These are phyloP conservation scores for Penicillium crustosum DNA, from an alignment of 2,329 filamentous ascomycete genomes.

Conservation along the genomic window DNA sequence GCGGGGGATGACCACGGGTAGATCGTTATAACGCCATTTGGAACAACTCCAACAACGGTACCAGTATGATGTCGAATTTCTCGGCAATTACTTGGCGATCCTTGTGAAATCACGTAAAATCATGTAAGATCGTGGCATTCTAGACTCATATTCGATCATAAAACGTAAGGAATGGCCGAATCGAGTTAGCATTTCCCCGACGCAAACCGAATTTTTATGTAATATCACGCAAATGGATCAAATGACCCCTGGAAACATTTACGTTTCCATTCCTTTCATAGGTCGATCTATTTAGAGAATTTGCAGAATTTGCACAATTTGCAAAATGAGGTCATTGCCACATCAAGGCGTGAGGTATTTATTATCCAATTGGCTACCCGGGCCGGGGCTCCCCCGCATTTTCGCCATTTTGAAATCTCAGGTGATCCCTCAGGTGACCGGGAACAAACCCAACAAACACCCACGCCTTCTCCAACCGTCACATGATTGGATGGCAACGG, in stretches of 20 bases:
- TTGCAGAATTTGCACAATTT: not conserved
- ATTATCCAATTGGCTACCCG: not conserved
- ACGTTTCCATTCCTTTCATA: not conserved
- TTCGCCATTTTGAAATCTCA: not conserved
- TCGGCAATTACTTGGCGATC: not conserved
- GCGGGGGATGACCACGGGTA: not conserved
- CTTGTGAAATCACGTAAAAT: not conserved
- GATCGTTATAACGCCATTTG: not conserved
- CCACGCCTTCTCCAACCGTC: not conserved
- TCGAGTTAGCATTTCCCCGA: not conserved
- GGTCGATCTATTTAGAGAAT: not conserved
- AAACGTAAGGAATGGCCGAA: not conserved
- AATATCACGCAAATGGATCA: conserved; percentile 1
- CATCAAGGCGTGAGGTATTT: not conserved
- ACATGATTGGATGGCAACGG: not conserved
- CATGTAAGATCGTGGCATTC: not conserved
- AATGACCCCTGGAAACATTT: not conserved
- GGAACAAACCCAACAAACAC: not conserved
- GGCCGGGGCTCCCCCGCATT: not conserved
- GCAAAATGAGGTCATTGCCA: not conserved
- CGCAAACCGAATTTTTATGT: not conserved
- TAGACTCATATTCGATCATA: not conserved
- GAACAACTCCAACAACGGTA: not conserved
- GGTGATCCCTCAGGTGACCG: not conserved
- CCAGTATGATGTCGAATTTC: not conserved